Conservation (phyloP, 2,329 filamentous ascomycete species). For the Chrysoporthe cubensis region DNA sequence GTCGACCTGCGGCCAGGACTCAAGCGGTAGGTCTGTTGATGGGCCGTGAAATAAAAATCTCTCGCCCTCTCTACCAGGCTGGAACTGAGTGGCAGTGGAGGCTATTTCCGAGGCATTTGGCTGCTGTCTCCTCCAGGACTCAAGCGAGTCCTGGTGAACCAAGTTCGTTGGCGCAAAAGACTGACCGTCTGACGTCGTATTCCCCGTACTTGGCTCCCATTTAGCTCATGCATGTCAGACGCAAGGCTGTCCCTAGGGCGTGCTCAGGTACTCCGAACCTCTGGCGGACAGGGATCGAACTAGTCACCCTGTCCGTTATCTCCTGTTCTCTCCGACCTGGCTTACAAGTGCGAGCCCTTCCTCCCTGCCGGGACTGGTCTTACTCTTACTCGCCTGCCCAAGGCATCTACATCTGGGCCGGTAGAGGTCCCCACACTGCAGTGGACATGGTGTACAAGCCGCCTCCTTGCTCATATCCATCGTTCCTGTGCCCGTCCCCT, state of each 20-base stretch:
- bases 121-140: too few relatives aligned
- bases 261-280: conserved; percentile 13
- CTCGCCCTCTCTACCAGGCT: too few relatives aligned
- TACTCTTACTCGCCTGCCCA: conserved; percentile 17
- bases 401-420: conserved; percentile 18
- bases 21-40: too few relatives aligned
- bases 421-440: conserved; percentile 13
- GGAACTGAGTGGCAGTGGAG: not conserved
- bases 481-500: conserved; percentile 2
- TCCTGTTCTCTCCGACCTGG: not conserved
- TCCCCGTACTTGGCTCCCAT: not conserved
- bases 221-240: conserved; percentile 24
- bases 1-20: too few relatives aligned
- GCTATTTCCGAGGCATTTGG: too few relatives aligned
- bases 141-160: not conserved
- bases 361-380: not conserved
- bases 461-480: conserved; percentile 10
- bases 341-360: conserved; percentile 8
- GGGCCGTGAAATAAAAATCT: too few relatives aligned
- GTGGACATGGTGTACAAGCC: conserved; percentile 2
- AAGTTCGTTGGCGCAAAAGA: not conserved
- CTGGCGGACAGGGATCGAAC: conserved; percentile 4
- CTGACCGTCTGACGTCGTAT: conserved; percentile 2
- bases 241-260: conserved; percentile 21
- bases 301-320: conserved; percentile 12